Percentiles rank a stretch among this genome's conserved stretches.
phyloP scores from a whole-genome alignment of 2,329 filamentous ascomycete genomes.

The Talaromyces funiculosus region DNA sequence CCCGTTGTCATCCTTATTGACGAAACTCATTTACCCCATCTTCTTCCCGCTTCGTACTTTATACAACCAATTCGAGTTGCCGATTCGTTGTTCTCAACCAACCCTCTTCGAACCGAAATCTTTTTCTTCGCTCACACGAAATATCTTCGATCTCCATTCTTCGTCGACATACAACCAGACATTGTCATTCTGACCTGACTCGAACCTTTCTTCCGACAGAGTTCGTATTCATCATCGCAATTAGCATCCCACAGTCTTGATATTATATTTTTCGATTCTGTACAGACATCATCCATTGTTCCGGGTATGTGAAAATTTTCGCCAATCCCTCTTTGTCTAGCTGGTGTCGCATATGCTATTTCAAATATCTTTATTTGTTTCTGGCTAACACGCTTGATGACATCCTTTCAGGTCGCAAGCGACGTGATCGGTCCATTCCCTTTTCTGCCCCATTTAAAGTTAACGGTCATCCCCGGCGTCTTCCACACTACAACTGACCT shows the following conservation, averaged over 20 bases:
- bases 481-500: background rate
- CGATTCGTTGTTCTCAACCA: background rate
- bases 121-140: background rate
- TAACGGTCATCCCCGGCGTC: background rate
- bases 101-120: background rate
- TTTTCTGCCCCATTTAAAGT: background rate
- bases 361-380: background rate
- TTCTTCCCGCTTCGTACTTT: background rate
- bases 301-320: background rate
- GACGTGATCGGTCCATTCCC: background rate
- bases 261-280: slow-evolving; percentile 9
- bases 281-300: slow-evolving; percentile 1
- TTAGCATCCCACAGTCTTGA: slow-evolving; percentile 10
- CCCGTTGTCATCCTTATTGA: background rate
- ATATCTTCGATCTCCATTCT: background rate
- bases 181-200: background rate
- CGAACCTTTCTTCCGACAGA: background rate
- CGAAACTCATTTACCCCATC: background rate
- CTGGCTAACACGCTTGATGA: background rate
- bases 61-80: background rate
- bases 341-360: background rate
- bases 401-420: slow-evolving; percentile 1
- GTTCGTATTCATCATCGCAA: slow-evolving; percentile 7
- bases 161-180: background rate
- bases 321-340: background rate